Evolutionary conservation across 2,329 filamentous ascomycete species (phyloP).

Genomic region (Ophioceras dolichostomum): DNA sequence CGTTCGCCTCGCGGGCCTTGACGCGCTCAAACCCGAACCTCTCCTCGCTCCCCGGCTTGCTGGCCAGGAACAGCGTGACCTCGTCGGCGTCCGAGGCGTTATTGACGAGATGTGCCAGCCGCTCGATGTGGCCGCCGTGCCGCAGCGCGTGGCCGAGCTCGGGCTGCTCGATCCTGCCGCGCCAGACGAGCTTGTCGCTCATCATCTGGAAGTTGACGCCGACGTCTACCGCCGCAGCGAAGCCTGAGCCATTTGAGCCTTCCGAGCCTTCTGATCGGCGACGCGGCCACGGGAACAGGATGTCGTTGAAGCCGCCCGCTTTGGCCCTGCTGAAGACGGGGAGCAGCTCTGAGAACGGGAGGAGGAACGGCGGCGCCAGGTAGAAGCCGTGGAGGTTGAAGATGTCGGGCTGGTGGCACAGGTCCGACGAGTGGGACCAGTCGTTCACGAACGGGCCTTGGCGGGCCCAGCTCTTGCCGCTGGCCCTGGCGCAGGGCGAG

Average conservation of each 20-base stretch:
- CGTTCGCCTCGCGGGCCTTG: conserved; percentile 37
- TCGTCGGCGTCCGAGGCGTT: conserved; percentile 37
- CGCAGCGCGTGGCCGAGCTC: conserved; percentile 37
- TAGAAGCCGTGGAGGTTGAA: conserved; percentile 63
- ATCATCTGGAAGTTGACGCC: conserved; percentile 47
- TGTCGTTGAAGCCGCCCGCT: conserved; percentile 60
- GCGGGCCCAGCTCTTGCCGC: too few relatives aligned
- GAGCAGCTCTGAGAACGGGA: conserved; percentile 50
- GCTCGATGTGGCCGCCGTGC: conserved; percentile 56
- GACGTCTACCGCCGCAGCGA: conserved; percentile 17
- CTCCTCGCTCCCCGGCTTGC: conserved; percentile 13
- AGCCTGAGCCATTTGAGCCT: too few relatives aligned
- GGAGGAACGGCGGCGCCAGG: conserved; percentile 48
- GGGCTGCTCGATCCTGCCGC: conserved; percentile 51
- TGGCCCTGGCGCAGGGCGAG: conserved; percentile 45
- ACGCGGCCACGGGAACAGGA: conserved; percentile 54
- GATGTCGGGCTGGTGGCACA: conserved; percentile 69
- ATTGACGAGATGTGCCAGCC: conserved; percentile 58
- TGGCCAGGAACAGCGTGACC: conserved; percentile 41
- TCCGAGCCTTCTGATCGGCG: too few relatives aligned
- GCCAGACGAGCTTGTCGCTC: conserved; percentile 58
- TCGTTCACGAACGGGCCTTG: conserved; percentile 55
- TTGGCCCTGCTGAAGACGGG: conserved; percentile 70
- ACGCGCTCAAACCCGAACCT: conserved; percentile 38
- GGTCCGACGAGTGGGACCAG: conserved; percentile 52